A percentile compares a stretch with the other conserved stretches of the same genome.
Conservation (phyloP, 2,329 filamentous ascomycete species). For the Stagonosporopsis cucurbitacearum region DNA sequence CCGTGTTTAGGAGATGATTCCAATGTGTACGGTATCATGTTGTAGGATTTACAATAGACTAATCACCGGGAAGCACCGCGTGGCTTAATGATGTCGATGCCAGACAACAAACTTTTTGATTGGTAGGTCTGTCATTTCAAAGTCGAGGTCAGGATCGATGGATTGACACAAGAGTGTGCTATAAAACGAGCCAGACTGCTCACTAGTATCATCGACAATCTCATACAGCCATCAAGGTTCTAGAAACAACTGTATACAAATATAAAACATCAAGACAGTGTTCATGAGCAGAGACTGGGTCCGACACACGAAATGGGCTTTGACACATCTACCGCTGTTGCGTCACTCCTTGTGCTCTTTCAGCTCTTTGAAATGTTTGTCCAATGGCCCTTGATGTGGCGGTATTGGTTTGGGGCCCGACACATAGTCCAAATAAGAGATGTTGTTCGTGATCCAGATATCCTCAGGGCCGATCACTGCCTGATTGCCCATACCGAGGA, state of each 20-base stretch:
- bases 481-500: slow-evolving; percentile 26
- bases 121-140: too few relatives aligned
- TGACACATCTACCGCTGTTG: neutral
- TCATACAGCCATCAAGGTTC: neutral
- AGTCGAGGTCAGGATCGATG: too few relatives aligned
- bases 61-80: too few relatives aligned
- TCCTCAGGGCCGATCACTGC: slow-evolving; percentile 37
- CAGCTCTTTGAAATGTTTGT: slow-evolving; percentile 24
- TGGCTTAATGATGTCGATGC: too few relatives aligned
- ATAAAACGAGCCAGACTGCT: too few relatives aligned
- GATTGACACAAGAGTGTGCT: too few relatives aligned
- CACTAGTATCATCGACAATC: neutral
- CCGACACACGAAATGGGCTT: neutral
- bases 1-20: too few relatives aligned
- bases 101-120: too few relatives aligned
- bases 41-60: too few relatives aligned
- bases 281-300: neutral
- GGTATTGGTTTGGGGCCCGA: slow-evolving; percentile 29
- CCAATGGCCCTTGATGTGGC: slow-evolving; percentile 35
- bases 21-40: too few relatives aligned
- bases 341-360: neutral
- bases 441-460: slow-evolving; percentile 25
- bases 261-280: neutral
- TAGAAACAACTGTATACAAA: neutral
- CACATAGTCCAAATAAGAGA: slow-evolving; percentile 35